Percentiles rank a stretch among this genome's conserved stretches.
Conservation (phyloP, 176 grass and related monocot genomes). For the Leersia perrieri region DNA sequence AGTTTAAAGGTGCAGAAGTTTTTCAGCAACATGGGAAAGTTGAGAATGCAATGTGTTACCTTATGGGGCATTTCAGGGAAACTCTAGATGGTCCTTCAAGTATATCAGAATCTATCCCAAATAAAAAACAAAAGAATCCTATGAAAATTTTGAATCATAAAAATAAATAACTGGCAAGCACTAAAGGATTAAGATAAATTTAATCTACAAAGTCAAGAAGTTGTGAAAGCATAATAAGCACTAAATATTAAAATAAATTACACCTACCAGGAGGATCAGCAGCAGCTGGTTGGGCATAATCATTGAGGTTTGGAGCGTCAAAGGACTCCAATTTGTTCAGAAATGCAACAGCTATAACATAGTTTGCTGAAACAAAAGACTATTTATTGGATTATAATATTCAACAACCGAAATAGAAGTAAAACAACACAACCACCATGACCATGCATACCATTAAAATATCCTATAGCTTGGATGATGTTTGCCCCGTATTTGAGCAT, state of each 20-base stretch:
- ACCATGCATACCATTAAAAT: constrained; percentile 69
- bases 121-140: constrained; percentile 8
- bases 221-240: background rate
- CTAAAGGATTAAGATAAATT: background rate
- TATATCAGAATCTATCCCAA: constrained; percentile 73
- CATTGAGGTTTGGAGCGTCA: constrained; percentile 48
- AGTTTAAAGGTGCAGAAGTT: background rate
- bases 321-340: constrained; percentile 38
- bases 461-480: constrained; percentile 89
- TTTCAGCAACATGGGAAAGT: constrained; percentile 7
- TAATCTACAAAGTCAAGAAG: background rate
- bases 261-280: constrained; percentile 60
- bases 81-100: constrained; percentile 92
- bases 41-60: constrained; percentile 47
- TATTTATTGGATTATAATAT: constrained; percentile 7
- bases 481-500: constrained; percentile 99
- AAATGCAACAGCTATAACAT: constrained; percentile 79
- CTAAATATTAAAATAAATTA: background rate
- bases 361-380: constrained; percentile 59
- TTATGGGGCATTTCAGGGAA: constrained; percentile 96
- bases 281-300: constrained; percentile 51
- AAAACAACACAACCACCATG: background rate
- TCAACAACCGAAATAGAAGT: constrained; percentile 7
- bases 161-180: background rate
- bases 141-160: background rate